Evolutionary conservation across 495 filamentous ascomycete species (phyloP), one percentile per base, ranked within the genome.

Genomic region (Friedmanniomyces simplex): DNA sequence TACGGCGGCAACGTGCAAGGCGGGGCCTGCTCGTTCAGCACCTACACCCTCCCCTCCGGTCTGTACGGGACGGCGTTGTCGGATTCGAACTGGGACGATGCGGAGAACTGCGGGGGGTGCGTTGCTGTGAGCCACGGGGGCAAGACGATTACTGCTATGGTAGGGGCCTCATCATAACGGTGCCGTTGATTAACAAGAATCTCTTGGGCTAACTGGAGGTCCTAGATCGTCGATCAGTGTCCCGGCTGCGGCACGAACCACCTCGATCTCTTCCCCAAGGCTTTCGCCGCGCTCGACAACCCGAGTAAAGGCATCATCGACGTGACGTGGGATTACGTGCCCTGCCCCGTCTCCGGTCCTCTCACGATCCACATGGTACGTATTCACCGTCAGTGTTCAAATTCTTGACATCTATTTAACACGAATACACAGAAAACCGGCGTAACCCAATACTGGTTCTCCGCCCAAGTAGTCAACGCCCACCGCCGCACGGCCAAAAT

Each of bases 71-170:
- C 78, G 3, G 81, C 80, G 6, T 65, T 82, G 12, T 78, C 77
- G 0, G 72, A 69, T 48, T 63, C 63, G 39, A 76, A 60, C 64
- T 84, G 81, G 81, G 66, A 74, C 55, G 64, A 71, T 36, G 73
- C 78, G 13, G 71, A 69, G 26, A 71, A 79, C 36, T 84, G 81
- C 62, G 81, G 81, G n/a, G 67, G 71, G 11, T 83, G 81, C 58
- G 67, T 82, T n/a, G 61, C 70, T 12, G 77, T 84, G 14, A 80
- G 74, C 10, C 77, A 78, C 0, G 66, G 58, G 25, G 80, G 79
- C 12, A 82, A 80, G 60, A 69, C 69, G n/a, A 74, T 83, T 63
- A 82, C 73, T 34, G 81, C 76, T n/a, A 83, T 84, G 80, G 80
- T 82, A 69, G 66, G 71, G 55, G 22, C 8, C 8, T 8, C 34